Percentiles rank a stretch among this genome's conserved stretches.
Evolutionary conservation across 306 rosid species (phyloP).

Genomic region (Castanospermum australe): DNA sequence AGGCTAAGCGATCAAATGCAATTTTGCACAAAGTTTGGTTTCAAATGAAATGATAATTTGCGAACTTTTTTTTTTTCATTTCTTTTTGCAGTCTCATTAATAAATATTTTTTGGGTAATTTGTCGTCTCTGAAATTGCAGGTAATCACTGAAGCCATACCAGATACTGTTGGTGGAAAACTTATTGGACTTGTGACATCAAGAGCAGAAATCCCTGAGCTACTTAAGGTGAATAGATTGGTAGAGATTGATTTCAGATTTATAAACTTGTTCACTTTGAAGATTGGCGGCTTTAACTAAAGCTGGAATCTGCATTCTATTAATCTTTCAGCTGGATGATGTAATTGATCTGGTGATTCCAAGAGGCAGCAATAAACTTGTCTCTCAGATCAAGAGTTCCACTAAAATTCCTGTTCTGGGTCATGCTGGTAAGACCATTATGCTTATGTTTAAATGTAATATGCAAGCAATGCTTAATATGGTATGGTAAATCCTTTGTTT

Average conservation of each 20-base stretch:
- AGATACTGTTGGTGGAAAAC: constrained; percentile 78
- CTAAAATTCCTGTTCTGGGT: constrained; percentile 97
- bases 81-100: not conserved
- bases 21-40: constrained; percentile 77
- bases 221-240: constrained; percentile 58
- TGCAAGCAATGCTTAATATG: constrained; percentile 16
- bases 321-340: constrained; percentile 78
- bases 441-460: not conserved
- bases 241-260: constrained; percentile 15
- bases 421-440: constrained; percentile 81
- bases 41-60: constrained; percentile 26
- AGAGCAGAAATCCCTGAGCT: constrained; percentile 96
- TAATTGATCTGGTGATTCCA: constrained; percentile 95
- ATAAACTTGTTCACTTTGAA: constrained; percentile 30
- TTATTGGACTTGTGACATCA: constrained; percentile 94
- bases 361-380: constrained; percentile 98
- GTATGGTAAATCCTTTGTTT: not conserved
- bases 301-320: constrained; percentile 19
- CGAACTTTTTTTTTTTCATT: not conserved
- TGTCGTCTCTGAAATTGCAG: constrained; percentile 40
- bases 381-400: constrained; percentile 84
- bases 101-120: not conserved
- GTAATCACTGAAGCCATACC: constrained; percentile 89
- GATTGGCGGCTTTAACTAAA: constrained; percentile 11
- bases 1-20: constrained; percentile 92